Conservation (phyloP, 352 stramenopile genomes). For the Phytophthora nicotianae region DNA sequence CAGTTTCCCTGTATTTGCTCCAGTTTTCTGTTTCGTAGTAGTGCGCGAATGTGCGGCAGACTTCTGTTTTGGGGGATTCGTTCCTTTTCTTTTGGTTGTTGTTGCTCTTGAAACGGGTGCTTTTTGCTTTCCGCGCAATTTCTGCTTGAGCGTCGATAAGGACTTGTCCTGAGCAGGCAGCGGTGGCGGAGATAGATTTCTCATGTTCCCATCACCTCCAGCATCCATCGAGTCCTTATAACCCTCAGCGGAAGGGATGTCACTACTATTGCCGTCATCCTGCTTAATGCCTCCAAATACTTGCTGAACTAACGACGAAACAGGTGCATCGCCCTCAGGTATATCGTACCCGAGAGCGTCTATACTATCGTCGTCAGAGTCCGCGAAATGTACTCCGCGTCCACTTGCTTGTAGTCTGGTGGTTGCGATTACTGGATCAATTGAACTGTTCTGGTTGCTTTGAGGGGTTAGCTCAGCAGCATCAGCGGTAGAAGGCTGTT, state of each 20-base stretch:
- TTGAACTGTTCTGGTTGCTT: slow-evolving; percentile 4
- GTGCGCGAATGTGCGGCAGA: slow-evolving; percentile 1
- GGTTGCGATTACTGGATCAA: not conserved
- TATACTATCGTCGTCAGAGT: slow-evolving; percentile 3
- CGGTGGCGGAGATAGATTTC: not conserved
- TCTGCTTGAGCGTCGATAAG: slow-evolving; percentile 34
- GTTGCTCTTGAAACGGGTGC: slow-evolving; percentile 2
- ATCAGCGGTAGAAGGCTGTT: slow-evolving; percentile 5
- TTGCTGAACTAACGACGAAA: slow-evolving; percentile 65
- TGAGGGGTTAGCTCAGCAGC: not conserved
- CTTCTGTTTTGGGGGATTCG: slow-evolving; percentile 10
- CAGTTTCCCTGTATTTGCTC: slow-evolving; percentile 6
- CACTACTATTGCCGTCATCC: slow-evolving; percentile 3
- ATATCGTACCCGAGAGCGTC: slow-evolving; percentile 5
- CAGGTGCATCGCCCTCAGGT: slow-evolving; percentile 27
- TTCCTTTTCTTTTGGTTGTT: slow-evolving; percentile 10
- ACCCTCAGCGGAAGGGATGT: not conserved
- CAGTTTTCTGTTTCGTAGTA: slow-evolving; percentile 14
- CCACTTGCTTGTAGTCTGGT: not conserved
- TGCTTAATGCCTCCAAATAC: slow-evolving; percentile 44
- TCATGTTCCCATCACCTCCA: slow-evolving; percentile 1
- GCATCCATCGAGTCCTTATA: slow-evolving; percentile 8
- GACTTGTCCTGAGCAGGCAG: slow-evolving; percentile 22
- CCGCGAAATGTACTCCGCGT: slow-evolving; percentile 10
- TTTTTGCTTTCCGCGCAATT: slow-evolving; percentile 32